These are phyloP conservation scores for Penicillium sp. DNA, from an alignment of 2,329 filamentous ascomycete genomes.

Conservation along the genomic window DNA sequence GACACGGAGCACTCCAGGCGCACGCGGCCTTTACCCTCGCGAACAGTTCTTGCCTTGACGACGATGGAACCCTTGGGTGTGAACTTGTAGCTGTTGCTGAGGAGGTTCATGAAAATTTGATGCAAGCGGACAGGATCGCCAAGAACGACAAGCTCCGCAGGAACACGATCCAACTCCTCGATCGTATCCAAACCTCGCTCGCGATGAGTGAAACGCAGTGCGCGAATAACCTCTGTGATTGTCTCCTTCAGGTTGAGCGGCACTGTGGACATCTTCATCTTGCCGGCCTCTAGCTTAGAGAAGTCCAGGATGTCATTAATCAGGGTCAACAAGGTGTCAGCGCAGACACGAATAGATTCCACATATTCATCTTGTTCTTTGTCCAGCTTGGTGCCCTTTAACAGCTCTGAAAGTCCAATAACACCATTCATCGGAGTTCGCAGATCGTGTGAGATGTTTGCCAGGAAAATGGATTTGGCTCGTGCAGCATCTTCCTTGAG, in stretches of 20 bases:
- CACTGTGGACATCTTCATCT: slow-evolving; percentile 85
- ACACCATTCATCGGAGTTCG: slow-evolving; percentile 96
- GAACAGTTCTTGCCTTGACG: slow-evolving; percentile 71
- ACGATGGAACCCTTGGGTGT: slow-evolving; percentile 84
- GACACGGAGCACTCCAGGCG: slow-evolving; percentile 80
- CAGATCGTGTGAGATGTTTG: slow-evolving; percentile 84
- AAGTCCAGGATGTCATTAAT: slow-evolving; percentile 93
- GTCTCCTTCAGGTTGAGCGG: slow-evolving; percentile 72
- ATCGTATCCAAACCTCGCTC: slow-evolving; percentile 61
- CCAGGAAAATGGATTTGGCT: slow-evolving; percentile 91
- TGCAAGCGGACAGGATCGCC: slow-evolving; percentile 81
- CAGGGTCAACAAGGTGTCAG: slow-evolving; percentile 75
- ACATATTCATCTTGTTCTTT: slow-evolving; percentile 62
- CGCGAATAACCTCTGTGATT: slow-evolving; percentile 63
- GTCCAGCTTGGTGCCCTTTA: slow-evolving; percentile 58
- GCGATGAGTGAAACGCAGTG: slow-evolving; percentile 62
- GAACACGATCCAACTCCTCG: slow-evolving; percentile 62
- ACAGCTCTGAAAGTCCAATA: slow-evolving; percentile 68
- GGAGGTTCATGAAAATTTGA: slow-evolving; percentile 76
- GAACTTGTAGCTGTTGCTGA: slow-evolving; percentile 93
- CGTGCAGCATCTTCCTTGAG: slow-evolving; percentile 66
- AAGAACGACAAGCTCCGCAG: slow-evolving; percentile 66
- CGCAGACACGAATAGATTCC: slow-evolving; percentile 64
- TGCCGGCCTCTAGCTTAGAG: slow-evolving; percentile 80
- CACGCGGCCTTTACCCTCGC: slow-evolving; percentile 68